Evolutionary conservation across 2,329 filamentous ascomycete species (phyloP), one percentile per base, ranked within the genome.

Genomic region (Talaromyces sp.): DNA sequence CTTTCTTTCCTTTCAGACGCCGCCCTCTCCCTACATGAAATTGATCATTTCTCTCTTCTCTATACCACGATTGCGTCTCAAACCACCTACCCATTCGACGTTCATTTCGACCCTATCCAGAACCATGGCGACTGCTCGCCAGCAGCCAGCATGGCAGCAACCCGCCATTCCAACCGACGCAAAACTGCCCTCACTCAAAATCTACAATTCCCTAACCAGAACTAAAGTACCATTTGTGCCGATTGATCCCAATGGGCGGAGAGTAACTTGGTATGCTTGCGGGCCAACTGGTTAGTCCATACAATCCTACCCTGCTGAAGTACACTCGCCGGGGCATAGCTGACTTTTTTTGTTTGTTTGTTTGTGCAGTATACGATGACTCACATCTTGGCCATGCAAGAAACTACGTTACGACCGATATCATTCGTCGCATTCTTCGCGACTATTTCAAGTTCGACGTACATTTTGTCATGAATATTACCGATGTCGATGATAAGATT

Each of bases 401-500:
- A 71, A 96, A 96, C 80, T 96, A 96, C 85, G 91, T 96, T 68
- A 91, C 89, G 59, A 94, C 91, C 54, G 93, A 97, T 77, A 93
- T 96, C 69, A 88, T 96, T 70, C 86, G 93, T 67, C 88, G 93
- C 72, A 91, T 96, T 71, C 80, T 96, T 77, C 83, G 86, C 73
- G 88, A 94, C 76, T 94, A 95, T 79, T 96, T 96, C 76, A 87
- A 88, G 67, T 95, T 91, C 77, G 82, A 92, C 49, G 87, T 97
- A 70, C 87, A 89, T 67, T 96, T 96, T 79, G 91, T 96, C 69
- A 95, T 96, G 89, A 96, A 96, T 79, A 92, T 95, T 68, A 96
- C 93, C 31, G 93, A 94, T 72, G 85, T 94, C 45, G 90, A 93
- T 71, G 88, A 91, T 78, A 90, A 90, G 84, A 91, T 88, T 72